These are phyloP conservation scores for Backusella macrospora DNA, from an alignment of 192 early-diverging fungal genomes.

Conservation along the genomic window DNA sequence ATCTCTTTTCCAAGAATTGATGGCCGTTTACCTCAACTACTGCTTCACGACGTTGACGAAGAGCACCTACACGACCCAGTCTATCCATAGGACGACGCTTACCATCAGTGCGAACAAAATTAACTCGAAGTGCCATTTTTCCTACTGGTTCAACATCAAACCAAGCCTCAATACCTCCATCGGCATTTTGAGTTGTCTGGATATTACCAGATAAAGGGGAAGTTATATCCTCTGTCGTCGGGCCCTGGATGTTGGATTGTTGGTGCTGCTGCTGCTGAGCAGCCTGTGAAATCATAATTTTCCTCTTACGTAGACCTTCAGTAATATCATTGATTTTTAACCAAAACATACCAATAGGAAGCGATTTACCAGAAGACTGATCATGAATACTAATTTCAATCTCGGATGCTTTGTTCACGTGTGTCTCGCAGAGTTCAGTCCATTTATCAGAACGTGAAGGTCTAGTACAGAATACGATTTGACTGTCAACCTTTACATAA, in stretches of 20 bases:
- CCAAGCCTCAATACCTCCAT: slow-evolving; percentile 70
- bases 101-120: slow-evolving; percentile 60
- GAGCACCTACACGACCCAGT: slow-evolving; percentile 74
- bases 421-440: slow-evolving; percentile 85
- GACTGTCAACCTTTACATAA: slow-evolving; percentile 83
- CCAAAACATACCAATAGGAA: slow-evolving; percentile 87
- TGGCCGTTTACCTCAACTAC: slow-evolving; percentile 89
- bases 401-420: slow-evolving; percentile 88
- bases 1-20: slow-evolving; percentile 84
- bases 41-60: slow-evolving; percentile 78
- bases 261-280: slow-evolving; percentile 25
- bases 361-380: slow-evolving; percentile 42
- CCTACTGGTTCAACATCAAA: slow-evolving; percentile 94
- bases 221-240: background rate
- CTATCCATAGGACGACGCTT: slow-evolving; percentile 56
- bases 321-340: slow-evolving; percentile 92
- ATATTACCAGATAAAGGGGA: slow-evolving; percentile 21
- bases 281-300: slow-evolving; percentile 52
- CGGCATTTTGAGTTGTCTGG: background rate
- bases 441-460: slow-evolving; percentile 67
- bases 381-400: slow-evolving; percentile 92
- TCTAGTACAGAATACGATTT: slow-evolving; percentile 73
- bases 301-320: slow-evolving; percentile 76
- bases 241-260: background rate
- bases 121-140: slow-evolving; percentile 79